Conservation (phyloP, 495 filamentous ascomycete species). For the Penicillium arizonense region DNA sequence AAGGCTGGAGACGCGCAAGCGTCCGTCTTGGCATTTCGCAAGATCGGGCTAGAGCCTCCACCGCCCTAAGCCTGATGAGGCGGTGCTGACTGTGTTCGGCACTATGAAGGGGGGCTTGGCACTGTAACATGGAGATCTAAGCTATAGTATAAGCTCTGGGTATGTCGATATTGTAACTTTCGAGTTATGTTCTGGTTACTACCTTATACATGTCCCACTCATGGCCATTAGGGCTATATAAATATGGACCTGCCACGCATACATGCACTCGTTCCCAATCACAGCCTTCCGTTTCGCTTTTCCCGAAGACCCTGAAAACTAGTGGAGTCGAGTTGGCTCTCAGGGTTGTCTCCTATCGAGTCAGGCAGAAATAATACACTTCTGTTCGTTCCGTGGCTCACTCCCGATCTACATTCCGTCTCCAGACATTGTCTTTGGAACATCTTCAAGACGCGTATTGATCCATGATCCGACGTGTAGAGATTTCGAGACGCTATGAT, state of each 20-base stretch:
- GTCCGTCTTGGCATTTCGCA: slow-evolving; percentile 41
- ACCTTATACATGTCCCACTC: no score
- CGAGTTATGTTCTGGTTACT: background rate
- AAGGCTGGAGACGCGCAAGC: slow-evolving; percentile 48
- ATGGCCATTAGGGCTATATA: background rate
- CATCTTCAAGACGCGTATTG: background rate
- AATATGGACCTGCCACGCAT: background rate
- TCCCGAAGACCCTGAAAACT: background rate
- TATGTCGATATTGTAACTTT: background rate
- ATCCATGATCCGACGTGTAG: background rate
- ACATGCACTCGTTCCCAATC: background rate
- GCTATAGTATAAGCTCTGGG: no score
- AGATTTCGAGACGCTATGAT: background rate
- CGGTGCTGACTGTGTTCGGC: slow-evolving; percentile 1
- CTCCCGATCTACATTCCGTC: background rate
- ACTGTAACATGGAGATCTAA: background rate
- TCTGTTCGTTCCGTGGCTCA: background rate
- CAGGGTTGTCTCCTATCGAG: background rate
- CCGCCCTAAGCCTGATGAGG: slow-evolving; percentile 19
- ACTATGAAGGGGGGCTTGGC: slow-evolving; percentile 1
- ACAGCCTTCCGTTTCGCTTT: background rate
- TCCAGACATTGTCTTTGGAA: background rate
- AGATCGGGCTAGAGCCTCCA: slow-evolving; percentile 41
- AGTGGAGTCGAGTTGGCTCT: background rate
- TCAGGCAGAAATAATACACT: background rate